Evolutionary conservation across 2,329 filamentous ascomycete species (phyloP).

Genomic region (Alternaria triticimaculans): DNA sequence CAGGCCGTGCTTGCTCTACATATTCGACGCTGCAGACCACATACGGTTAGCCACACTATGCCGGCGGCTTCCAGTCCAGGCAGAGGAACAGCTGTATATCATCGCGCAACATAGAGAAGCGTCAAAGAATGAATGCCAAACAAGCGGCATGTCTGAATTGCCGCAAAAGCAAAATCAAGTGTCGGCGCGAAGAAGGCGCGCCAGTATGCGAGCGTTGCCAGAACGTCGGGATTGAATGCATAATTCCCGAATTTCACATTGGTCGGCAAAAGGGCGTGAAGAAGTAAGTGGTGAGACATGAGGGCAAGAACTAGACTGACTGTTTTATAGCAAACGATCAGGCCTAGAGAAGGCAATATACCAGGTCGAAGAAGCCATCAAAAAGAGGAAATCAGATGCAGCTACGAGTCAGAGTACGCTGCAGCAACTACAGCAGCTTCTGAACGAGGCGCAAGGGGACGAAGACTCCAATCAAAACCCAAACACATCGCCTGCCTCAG

Average conservation of each 20-base stretch:
- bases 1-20: not conserved
- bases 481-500: constrained; percentile 3
- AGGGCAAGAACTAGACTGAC: constrained; percentile 8
- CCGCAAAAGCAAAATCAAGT: constrained; percentile 72
- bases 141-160: constrained; percentile 68
- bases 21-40: not conserved
- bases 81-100: not conserved
- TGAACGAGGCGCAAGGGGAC: constrained; percentile 55
- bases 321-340: constrained; percentile 67
- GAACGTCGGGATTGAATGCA: constrained; percentile 65
- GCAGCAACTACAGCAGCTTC: constrained; percentile 56
- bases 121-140: constrained; percentile 35
- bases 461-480: constrained; percentile 7
- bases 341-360: constrained; percentile 76
- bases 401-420: constrained; percentile 30
- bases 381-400: constrained; percentile 39
- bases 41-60: not conserved
- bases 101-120: not conserved
- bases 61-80: not conserved
- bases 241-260: constrained; percentile 72
- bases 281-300: constrained; percentile 61
- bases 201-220: constrained; percentile 67
- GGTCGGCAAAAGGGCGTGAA: constrained; percentile 78
- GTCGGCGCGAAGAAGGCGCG: constrained; percentile 58
- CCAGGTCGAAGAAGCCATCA: constrained; percentile 72